These are phyloP conservation scores for Triticum timopheevii DNA, from an alignment of 176 grass and related monocot genomes.

Conservation along the genomic window DNA sequence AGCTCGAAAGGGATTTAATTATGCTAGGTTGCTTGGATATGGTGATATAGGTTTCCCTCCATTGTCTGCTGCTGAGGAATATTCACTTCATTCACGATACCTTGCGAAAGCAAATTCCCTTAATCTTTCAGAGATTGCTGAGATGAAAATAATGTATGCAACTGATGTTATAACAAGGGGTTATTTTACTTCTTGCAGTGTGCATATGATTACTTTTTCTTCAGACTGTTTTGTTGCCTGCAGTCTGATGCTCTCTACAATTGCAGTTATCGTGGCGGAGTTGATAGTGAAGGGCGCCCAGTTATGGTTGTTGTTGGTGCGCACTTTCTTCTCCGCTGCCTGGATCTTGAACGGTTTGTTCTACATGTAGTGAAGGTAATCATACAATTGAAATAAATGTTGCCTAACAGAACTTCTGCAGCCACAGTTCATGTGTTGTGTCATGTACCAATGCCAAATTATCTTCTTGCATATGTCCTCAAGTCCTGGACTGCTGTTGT, in stretches of 20 bases:
- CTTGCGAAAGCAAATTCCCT: slow-evolving; percentile 96
- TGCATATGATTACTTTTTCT: not conserved
- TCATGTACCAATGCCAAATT: not conserved
- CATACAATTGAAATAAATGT: not conserved
- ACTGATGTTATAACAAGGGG: not conserved
- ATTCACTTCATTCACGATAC: slow-evolving; percentile 97
- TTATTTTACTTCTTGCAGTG: not conserved
- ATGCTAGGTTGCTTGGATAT: slow-evolving; percentile 85
- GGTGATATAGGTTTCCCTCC: slow-evolving; percentile 81
- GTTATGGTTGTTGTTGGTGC: slow-evolving; percentile 97
- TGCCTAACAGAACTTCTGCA: not conserved
- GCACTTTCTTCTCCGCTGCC: slow-evolving; percentile 93
- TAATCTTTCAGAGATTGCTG: slow-evolving; percentile 96
- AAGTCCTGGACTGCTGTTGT: slow-evolving; percentile 5
- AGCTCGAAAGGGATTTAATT: slow-evolving; percentile 90
- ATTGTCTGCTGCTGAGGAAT: slow-evolving; percentile 92
- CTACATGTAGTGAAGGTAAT: slow-evolving; percentile 92
- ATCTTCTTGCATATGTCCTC: slow-evolving; percentile 1
- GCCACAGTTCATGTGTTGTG: not conserved
- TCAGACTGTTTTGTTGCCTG: not conserved
- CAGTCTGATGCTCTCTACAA: slow-evolving; percentile 17
- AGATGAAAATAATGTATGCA: slow-evolving; percentile 98
- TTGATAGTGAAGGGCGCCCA: slow-evolving; percentile 82
- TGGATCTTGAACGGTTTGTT: slow-evolving; percentile 95
- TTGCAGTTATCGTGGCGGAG: slow-evolving; percentile 80